Base-by-base conservation (phyloP, 306 rosid species). In the Luffa aegyptiaca region DNA sequence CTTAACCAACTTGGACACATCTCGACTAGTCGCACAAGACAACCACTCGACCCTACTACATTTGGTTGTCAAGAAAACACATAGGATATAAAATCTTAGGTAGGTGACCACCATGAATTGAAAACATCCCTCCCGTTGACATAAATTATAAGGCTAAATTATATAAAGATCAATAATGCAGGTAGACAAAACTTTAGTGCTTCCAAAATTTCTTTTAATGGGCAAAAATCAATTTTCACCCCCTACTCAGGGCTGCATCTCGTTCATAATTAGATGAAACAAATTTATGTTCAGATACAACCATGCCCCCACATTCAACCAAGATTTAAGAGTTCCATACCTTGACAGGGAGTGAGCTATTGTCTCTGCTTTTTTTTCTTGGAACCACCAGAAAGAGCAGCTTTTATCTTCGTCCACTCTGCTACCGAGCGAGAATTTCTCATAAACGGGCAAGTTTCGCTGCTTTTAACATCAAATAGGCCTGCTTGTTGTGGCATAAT, bases 361-460 rank as follows among this genome's bases (percentile, higher is more conserved):
- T 11, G 44, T 74, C 62, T 74, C 45, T 33, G 78, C 26, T 74
- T 74, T 16, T 74, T 74, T 17, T 74, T 74, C 62, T 74, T 74
- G 17, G 78, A 74, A 16, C 78, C 78, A 74, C 88, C 84, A 82
- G 92, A 85, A n/a, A 91, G n/a, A 57, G 97, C 86, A 79, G 95
- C 88, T 85, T 90, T 91, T 20, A 90, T 73, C 85, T 89, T 91
- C 21, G 88, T 80, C 97, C 97, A 90, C 78, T 93, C 92, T 68
- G 84, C 90, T 82, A 93, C 53, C 17, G 98, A 91, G 52, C 91
- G 82, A 76, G 88, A 83, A 88, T 80, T 90, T 73, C 98, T 91
- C 95, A 90, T 90, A 83, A 93, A 93, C 6, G 88, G 55, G 86
- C 97, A 90, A n/a, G 91, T 85, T 36, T 88, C 83, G 1, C 92